phyloP scores from a whole-genome alignment of 1,284 basidiomycete species.

The Meira nashicola region DNA sequence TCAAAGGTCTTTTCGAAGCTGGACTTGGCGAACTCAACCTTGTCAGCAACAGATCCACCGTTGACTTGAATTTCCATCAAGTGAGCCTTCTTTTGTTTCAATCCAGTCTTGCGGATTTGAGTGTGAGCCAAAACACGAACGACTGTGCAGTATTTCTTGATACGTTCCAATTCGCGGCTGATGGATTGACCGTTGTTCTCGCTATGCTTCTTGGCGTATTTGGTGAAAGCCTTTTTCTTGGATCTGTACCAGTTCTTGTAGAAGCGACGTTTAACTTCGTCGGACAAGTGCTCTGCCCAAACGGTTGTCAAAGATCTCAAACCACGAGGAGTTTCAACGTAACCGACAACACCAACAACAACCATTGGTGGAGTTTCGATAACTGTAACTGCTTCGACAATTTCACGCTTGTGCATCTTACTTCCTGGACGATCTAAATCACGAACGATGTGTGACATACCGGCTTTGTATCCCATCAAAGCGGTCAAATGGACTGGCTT shows the following conservation, averaged over 20 bases:
- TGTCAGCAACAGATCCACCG: constrained; percentile 92
- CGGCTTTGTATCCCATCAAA: constrained; percentile 98
- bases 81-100: constrained; percentile 99
- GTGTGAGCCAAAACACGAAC: constrained; percentile 98
- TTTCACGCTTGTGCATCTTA: constrained; percentile 63
- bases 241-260: constrained; percentile 99
- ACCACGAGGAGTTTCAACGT: constrained; percentile 98
- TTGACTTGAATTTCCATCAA: constrained; percentile 99
- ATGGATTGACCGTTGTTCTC: constrained; percentile 90
- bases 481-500: constrained; percentile 99
- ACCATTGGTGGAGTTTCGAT: constrained; percentile 97
- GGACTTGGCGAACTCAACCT: constrained; percentile 91
- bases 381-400: constrained; percentile 95
- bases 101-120: constrained; percentile 91
- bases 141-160: constrained; percentile 99
- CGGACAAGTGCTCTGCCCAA: constrained; percentile 65
- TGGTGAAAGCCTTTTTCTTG: constrained; percentile 99
- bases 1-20: constrained; percentile 97
- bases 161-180: constrained; percentile 94
- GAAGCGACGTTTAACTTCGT: constrained; percentile 96
- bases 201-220: constrained; percentile 97
- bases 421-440: constrained; percentile 98
- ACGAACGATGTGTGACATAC: constrained; percentile 99
- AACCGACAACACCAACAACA: constrained; percentile 96
- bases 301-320: constrained; percentile 75